Base-by-base conservation (phyloP, 163 green algal genomes). In the Scenedesmus sp. region DNA sequence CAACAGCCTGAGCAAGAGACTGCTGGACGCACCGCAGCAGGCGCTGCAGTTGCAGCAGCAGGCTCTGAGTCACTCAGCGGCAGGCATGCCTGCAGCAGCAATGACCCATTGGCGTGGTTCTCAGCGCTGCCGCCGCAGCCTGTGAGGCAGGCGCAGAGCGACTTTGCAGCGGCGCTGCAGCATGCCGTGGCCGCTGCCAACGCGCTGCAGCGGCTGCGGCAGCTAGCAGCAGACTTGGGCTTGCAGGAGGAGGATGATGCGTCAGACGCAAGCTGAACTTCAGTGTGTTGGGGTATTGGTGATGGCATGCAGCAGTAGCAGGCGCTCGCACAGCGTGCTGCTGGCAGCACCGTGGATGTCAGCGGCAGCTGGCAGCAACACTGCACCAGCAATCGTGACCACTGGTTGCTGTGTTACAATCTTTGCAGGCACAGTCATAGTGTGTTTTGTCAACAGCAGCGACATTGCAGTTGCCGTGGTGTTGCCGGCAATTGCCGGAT, bases 151-250 rank as follows among this genome's bases (percentile, higher is more conserved):
- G 59, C 84, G 46, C 88, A 94, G 81, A 5, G 85, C 34, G 23
- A 85, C 23, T 89, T 85, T 57, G 13, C 26, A 20, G 59, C 20
- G 55, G 52, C 64, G 12, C 81, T 92, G 46, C 10, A 73, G 79
- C 57, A 46, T 55, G 86, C 52, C 59, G 82, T 88, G 52, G 86
- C 46, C 66, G 89, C 87, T 88, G 88, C 82, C 56, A 92, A 81
- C 57, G 73, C n/a, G 34, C 0, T 81, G 57, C 74, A 82, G 76
- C n/a, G n/a, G 60, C 76, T 82, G 57, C 70, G n/a, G 59, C 87
- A 57, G 74, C 52, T 56, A 13, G 59, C 59, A 46, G 57, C 55
- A 46, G 77, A 46, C 10, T 46, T 26, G 70, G 13, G 70, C 70
- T 52, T 52, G 67, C 23, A 79, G 70, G 4, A 79, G 6, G 10